phyloP scores from a whole-genome alignment of 768 basidiomycete species.

The Baorangia bicolor region DNA sequence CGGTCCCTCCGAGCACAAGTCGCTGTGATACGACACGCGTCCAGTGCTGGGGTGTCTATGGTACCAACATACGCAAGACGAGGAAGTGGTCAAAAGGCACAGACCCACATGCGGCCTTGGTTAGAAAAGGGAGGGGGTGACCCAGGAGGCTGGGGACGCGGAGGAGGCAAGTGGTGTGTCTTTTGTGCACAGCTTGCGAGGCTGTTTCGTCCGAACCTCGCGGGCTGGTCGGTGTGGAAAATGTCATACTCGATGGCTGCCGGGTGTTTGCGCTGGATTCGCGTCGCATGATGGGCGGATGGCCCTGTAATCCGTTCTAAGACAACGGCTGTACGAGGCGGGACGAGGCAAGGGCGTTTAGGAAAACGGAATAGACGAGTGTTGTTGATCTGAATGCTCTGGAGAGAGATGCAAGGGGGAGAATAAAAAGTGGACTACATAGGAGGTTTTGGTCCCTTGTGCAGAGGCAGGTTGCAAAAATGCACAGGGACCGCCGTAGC shows the following conservation, averaged over 20 bases:
- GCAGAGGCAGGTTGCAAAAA: slow-evolving; percentile 27
- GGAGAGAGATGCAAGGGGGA: slow-evolving; percentile 1
- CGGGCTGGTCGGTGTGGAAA: background rate
- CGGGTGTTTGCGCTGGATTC: slow-evolving; percentile 1
- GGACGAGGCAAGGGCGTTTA: background rate
- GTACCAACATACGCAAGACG: background rate
- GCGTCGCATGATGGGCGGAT: slow-evolving; percentile 12
- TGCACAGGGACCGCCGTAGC: slow-evolving; percentile 33
- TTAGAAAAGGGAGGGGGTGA: background rate
- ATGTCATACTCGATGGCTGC: background rate
- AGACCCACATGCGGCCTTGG: background rate
- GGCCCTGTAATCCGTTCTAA: background rate
- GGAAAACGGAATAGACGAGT: slow-evolving; percentile 4
- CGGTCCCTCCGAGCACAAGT: slow-evolving; percentile 1
- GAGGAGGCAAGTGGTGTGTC: background rate
- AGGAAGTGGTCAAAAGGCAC: background rate
- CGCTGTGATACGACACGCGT: slow-evolving; percentile 1
- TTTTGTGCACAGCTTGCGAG: background rate
- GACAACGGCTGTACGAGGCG: background rate
- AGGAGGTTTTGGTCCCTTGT: slow-evolving; percentile 25
- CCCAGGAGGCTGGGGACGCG: slow-evolving; percentile 6
- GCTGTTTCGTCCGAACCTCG: background rate
- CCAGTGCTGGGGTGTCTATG: background rate
- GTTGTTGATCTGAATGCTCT: slow-evolving; percentile 1
- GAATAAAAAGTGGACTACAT: slow-evolving; percentile 9